Base-by-base conservation (phyloP, 257 asterid genomes). In the Solanum habrochaites region DNA sequence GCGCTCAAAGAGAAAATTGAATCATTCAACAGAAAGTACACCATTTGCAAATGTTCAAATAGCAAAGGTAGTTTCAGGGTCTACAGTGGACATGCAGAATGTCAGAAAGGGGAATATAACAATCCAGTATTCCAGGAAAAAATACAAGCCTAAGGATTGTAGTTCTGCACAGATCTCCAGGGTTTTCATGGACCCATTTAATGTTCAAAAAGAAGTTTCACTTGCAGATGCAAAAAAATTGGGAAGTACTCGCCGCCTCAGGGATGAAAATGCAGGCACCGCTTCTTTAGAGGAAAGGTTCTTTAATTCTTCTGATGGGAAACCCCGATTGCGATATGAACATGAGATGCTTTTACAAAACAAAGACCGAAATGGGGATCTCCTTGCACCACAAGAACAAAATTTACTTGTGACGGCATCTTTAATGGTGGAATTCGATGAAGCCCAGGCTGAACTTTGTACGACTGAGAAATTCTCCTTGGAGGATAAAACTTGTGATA, bases 71-170 rank as follows among this genome's bases (percentile, higher is more conserved):
- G 90, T 90, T 83, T 31, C 88, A 81, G 86, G 87, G 69, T 70
- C 74, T 23, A 86, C 89, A 47, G 67, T 85, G 74, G 95, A 82
- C 77, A 62, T 84, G 75, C 91, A 83, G 88, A 74, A 71, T 45
- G 83, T 88, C 62, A 82, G 90, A 66, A 88, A 93, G 71, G 93
- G 88, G 4, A 85, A 83, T 62, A 88, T 91, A 86, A 86, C 93
- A 86, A 91, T 94, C 88, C 98, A 94, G 67, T 97, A 95, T 91
- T 90, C 96, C 60, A 92, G 98, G 86, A 95, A 92, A 90, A 93
- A 91, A 86, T 90, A 78, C 90, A 95, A 92, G 95, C 87, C 82
- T 42, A 88, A 67, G 89, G 78, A 91, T 49, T 78, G 66, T 35
- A 42, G 83, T 86, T 88, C 87, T 87, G 85, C 89, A 16, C 90